Evolutionary conservation across 106 monocot genomes (phyloP), one percentile per base, ranked within the genome.

Genomic region (Acanthochlamys bracteata): DNA sequence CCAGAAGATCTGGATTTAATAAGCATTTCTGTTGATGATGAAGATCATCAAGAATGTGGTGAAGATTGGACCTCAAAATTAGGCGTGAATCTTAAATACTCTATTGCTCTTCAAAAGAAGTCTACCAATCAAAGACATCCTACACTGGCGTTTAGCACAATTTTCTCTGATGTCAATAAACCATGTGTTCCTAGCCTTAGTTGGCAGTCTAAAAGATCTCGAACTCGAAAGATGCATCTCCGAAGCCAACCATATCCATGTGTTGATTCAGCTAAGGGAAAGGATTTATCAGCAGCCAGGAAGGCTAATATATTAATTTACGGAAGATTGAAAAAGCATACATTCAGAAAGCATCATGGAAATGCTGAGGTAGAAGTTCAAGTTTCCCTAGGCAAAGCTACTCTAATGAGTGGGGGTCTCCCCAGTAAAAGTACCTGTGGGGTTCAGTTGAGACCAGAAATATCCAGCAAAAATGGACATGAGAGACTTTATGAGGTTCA

Each of bases 41-140:
- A 88, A 53, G 82, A 75, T 42, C 62, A 76, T 71, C 75, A 83
- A 61, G 81, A 95, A 42, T 57, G 69, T 63, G 77, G 59, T 33
- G 83, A 76, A 61, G 86, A 92, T 73, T 99, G 98, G 98, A 89
- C 98, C 20, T 81, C 92, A 59, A 88, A 74, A 56, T 45, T 99
- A 61, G 98, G 79, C 55, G 22, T 99, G 27, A 99, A 92, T 71
- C 65, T 99, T 17, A 71, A 73, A 62, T 57, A 82, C 24, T 82
- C 66, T 65, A 61, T 83, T 22, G 85, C 80, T 63, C 73, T 80
- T 33, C 79, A 83, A 57, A 91, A 83, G 73, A 58, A 85, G 64
- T 70, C 64, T 55, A 55, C 65, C 39, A 81, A 74, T 63, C 70
- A 82, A 72, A 76, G 81, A 60, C 67, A 63, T 40, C 79, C 88